Evolutionary conservation across 805 yeast species (phyloP).

Genomic region (Ogataea methanolica): DNA sequence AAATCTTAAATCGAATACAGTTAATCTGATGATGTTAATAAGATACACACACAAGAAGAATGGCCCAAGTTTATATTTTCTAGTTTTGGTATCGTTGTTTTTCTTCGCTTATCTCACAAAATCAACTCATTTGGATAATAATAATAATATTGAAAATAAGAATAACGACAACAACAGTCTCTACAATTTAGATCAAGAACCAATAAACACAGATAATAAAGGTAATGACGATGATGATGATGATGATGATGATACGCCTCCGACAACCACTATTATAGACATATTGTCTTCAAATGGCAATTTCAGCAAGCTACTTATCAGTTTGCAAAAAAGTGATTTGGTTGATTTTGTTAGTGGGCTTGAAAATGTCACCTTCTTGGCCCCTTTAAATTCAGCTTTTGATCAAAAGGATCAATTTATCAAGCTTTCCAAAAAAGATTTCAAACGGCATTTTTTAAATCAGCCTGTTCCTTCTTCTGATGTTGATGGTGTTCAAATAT

Average conservation of each 20-base stretch:
- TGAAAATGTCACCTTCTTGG: constrained; percentile 65
- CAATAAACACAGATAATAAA: not conserved
- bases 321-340: constrained; percentile 57
- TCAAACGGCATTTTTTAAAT: constrained; percentile 32
- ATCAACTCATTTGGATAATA: too few relatives aligned
- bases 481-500: constrained; percentile 25
- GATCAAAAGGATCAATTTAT: constrained; percentile 6
- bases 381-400: constrained; percentile 80
- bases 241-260: constrained; percentile 19
- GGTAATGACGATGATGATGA: constrained; percentile 8
- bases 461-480: constrained; percentile 26
- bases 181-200: not conserved
- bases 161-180: not conserved
- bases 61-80: too few relatives aligned
- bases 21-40: too few relatives aligned
- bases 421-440: constrained; percentile 10
- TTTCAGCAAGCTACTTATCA: constrained; percentile 58
- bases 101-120: too few relatives aligned
- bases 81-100: too few relatives aligned
- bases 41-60: too few relatives aligned
- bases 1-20: too few relatives aligned
- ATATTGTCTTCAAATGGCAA: constrained; percentile 62
- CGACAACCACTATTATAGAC: constrained; percentile 53
- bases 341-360: constrained; percentile 58
- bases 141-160: too few relatives aligned